Base-by-base conservation (phyloP, 2,329 filamentous ascomycete genomes). In the Monosporascus sp. region DNA sequence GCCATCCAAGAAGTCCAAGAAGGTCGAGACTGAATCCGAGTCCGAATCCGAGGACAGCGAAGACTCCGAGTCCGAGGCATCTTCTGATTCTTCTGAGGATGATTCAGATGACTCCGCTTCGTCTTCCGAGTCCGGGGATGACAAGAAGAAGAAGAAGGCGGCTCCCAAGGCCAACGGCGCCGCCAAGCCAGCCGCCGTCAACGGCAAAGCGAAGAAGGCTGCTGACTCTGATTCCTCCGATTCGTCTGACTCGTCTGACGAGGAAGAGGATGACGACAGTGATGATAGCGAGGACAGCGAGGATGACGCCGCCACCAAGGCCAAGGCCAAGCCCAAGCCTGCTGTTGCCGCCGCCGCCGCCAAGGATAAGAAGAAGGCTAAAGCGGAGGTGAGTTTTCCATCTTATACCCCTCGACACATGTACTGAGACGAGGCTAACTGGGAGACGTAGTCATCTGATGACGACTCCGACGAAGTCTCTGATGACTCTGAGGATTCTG, bases 1-100 rank as follows among this genome's bases (percentile, higher is more conserved):
- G 65, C 68, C 69, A 47, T 63, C 62, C 51, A 66, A 69, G 62
- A 69, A 69, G 65, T 62, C 65, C 57, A 68, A 69, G 65, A 67
- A 68, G 63, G 67, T 66, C 47, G 71, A 73, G 65, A 66, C 65
- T 20, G 63, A 65, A 41, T 68, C 70, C 50, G 73, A 74, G 51
- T 67, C 62, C 48, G 68, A 69, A 15, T 68, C 67, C 27, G 57
- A 61, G 47, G 31, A 34, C 31, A 52, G 50, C 54, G 53, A 57
- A 9, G 60, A 54, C 37, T 62, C 62, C 49, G 68, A 70, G 25
- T 67, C 62, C 47, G 68, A 69, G 25, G 68, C 67, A 25, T 67
- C 65, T 27, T 70, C 62, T 31, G 64, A 64, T 20, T 57, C 59
- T 5, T 25, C 24, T 25, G 24, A 25, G 24, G 24, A 25, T 22